Conservation (phyloP, 805 yeast genomes). For the Pichia paraexigua region DNA sequence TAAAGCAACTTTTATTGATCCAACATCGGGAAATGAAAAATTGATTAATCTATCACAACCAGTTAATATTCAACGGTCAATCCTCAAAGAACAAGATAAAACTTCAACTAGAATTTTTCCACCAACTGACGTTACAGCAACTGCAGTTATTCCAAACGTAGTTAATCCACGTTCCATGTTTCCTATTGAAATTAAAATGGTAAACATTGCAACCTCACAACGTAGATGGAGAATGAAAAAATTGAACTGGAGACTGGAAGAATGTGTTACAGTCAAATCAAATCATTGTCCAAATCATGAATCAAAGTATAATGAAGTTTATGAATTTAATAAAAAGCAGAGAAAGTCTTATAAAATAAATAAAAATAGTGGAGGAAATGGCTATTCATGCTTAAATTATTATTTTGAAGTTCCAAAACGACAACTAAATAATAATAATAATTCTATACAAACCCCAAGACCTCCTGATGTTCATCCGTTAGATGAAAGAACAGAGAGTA, state of each 20-base stretch:
- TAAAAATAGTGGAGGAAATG: conserved; percentile 25
- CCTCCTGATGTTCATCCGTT: neutral
- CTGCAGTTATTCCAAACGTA: conserved; percentile 82
- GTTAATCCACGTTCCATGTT: conserved; percentile 82
- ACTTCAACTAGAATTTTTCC: conserved; percentile 89
- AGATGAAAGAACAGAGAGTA: neutral
- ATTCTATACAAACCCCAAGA: neutral
- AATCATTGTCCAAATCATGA: conserved; percentile 52
- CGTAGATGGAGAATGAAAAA: conserved; percentile 90
- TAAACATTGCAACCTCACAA: conserved; percentile 53
- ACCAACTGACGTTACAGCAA: conserved; percentile 85
- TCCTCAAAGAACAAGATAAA: conserved; percentile 73
- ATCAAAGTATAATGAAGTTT: conserved; percentile 38
- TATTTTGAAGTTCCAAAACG: conserved; percentile 23
- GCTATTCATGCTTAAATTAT: conserved; percentile 20
- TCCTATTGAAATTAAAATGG: conserved; percentile 74
- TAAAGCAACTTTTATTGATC: conserved; percentile 34
- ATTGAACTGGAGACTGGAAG: conserved; percentile 83
- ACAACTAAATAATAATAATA: conserved; percentile 6
- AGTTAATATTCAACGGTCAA: conserved; percentile 65
- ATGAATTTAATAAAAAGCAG: conserved; percentile 32
- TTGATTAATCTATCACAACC: conserved; percentile 49
- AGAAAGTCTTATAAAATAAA: conserved; percentile 19
- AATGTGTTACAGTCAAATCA: conserved; percentile 56
- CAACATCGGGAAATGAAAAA: conserved; percentile 24